Evolutionary conservation across 2,329 filamentous ascomycete genomes (phyloP), one percentile per base, ranked within the genome.

Genomic region (Aplosporella prunicola): DNA sequence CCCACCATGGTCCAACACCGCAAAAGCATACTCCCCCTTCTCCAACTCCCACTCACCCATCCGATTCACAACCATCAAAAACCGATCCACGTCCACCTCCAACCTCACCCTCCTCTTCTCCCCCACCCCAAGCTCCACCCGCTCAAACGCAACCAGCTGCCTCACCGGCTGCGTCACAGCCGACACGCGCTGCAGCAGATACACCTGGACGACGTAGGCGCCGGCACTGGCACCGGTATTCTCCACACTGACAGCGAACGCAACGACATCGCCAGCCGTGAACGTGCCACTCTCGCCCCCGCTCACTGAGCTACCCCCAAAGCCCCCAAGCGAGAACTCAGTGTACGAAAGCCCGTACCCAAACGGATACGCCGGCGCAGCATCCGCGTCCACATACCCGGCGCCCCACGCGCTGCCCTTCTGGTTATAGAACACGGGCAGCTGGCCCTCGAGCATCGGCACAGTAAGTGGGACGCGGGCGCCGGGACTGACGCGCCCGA

Each of bases 401-500:
- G 91, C 79, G 39, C 69, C 66, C 36, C 80, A 61, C 53, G 81
- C 83, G 64, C 94, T 87, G 48, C 94, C 88, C 57, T 88, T 75
- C 9, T 87, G 78, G 61, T 95, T 94, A 63, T 95, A 89, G 47
- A 93, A 78, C 52, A 87, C 87, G 0, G 94, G 62, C 0, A 85
- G 84, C 53, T 94, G 85, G 15, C 72, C 65, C 1, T 80, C 66
- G 1, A 68, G 68, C 48, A 78, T 78, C 7, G 83, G 84, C 30
- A 94, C 81, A 1, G 85, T 93, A 60, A 93, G 94, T 0, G 88
- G 88, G 3, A 95, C 64, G 39, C 83, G 80, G 11, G 88, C 87
- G 32, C 76, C 84, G 0, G 80, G 79, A 49, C 85, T 89, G 9
- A 78, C 70, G 14, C 80, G 72, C 5, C 87, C 88, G 41, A 88